Base-by-base conservation (phyloP, 2,329 filamentous ascomycete genomes). In the Monilinia fructicola region DNA sequence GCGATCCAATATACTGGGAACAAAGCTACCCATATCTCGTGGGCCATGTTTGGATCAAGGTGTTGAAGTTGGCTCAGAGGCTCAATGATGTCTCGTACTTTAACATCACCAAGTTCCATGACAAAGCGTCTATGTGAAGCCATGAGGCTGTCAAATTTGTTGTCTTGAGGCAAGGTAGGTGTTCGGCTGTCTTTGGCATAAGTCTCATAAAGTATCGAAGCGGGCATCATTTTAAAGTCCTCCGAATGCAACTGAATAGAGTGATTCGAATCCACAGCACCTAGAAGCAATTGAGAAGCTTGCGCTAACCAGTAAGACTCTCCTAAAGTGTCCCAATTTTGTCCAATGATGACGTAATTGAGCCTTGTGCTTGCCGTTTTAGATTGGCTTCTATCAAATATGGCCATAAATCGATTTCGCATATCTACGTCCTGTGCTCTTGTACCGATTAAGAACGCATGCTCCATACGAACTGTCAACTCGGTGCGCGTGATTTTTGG, bases 281-380 rank as follows among this genome's bases (percentile, higher is more conserved):
- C 93, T 70, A 99, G 87, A 66, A 99, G 86, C 52, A 99, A 83
- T 74, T 99, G 95, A 23, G 93, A 93, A 44, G 96, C 94, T 78
- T 99, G 95, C 52, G 93, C 90, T 60, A 99, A 82, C 96, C 96
- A 99, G 80, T 96, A 99, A 1, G 92, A 96, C 73, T 99, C 95
- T 2, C 88, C 88, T 58, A 99, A 83, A 0, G 92, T 96, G 76
- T 98, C 94, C 95, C 95, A 99, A 73, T 98, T 98, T 77, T 99
- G 96, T 31, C 91, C 90, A 0, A 88, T 89, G 65, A 99, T 85
- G 4, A 98, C 90, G 78, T 97, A 98, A 68, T 90, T 90, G 50
- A 99, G 83, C 48, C 96, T 89, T 67, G 92, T 91, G 74, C 90
- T 96, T 0, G 93, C 94, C 10, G 92, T 92, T 74, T 93, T 91